A percentile compares a stretch with the other conserved stretches of the same genome.
Evolutionary conservation across 441 rosid species (phyloP).

Genomic region (Dalechampia spathulata): DNA sequence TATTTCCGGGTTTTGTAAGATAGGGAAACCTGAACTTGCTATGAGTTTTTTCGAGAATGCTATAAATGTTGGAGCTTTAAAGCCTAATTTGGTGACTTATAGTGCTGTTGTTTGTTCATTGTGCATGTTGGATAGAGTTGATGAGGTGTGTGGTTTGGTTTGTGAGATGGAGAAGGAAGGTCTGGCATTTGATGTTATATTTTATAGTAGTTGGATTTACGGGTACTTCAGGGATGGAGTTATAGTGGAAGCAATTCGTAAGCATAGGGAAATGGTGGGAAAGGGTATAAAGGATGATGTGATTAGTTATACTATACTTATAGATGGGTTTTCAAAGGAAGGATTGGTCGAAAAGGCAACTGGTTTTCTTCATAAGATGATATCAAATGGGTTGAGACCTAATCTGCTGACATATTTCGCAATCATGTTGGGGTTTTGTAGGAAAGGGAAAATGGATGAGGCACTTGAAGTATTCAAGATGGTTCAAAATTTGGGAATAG

Average conservation of each 20-base stretch:
- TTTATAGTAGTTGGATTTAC: conserved; percentile 63
- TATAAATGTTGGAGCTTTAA: conserved; percentile 38
- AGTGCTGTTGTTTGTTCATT: conserved; percentile 51
- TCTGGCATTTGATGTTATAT: conserved; percentile 50
- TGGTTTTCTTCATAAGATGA: conserved; percentile 59
- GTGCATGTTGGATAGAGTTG: conserved; percentile 47
- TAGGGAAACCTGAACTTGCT: conserved; percentile 64
- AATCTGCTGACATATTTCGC: conserved; percentile 50
- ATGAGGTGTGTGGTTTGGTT: conserved; percentile 43
- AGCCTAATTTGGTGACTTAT: conserved; percentile 54
- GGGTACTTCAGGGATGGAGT: conserved; percentile 38
- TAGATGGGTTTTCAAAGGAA: conserved; percentile 49
- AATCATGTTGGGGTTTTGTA: conserved; percentile 53
- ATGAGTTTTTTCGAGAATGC: conserved; percentile 47
- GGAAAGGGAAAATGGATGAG: conserved; percentile 47
- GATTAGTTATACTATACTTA: conserved; percentile 47
- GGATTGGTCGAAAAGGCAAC: conserved; percentile 37
- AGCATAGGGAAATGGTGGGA: conserved; percentile 40
- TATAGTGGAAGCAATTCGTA: conserved; percentile 39
- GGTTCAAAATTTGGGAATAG: conserved; percentile 40
- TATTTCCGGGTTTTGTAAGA: conserved; percentile 56
- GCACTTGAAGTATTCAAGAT: conserved; percentile 46
- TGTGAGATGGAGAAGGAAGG: conserved; percentile 42
- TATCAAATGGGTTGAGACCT: conserved; percentile 45
- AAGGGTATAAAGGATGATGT: conserved; percentile 41